These are phyloP conservation scores for Ricinus communis DNA, from an alignment of 345 rosid genomes.

Conservation along the genomic window DNA sequence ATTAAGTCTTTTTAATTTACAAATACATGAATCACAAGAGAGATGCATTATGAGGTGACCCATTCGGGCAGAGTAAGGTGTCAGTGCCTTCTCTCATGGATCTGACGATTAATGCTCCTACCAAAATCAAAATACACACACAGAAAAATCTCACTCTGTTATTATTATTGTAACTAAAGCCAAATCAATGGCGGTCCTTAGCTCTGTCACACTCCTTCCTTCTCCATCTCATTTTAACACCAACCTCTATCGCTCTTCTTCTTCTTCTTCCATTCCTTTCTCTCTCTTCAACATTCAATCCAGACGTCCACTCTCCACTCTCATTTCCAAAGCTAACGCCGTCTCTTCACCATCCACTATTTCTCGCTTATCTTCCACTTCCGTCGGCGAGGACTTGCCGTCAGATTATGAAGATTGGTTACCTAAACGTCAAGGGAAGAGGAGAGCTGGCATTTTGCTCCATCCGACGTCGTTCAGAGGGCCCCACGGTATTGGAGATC, in stretches of 20 bases:
- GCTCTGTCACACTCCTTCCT: slow-evolving; percentile 21
- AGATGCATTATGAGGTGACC: no score
- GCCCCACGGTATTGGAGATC: slow-evolving; percentile 82
- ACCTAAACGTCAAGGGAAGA: slow-evolving; percentile 38
- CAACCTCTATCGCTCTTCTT: neutral
- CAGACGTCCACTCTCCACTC: slow-evolving; percentile 13
- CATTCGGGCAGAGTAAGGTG: no score
- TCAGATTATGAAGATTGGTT: slow-evolving; percentile 55
- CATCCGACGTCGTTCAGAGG: slow-evolving; percentile 91
- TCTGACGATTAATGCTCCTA: no score
- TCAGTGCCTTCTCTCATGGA: no score
- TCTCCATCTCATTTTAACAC: neutral
- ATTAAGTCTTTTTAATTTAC: no score
- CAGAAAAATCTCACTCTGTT: no score
- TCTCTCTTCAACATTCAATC: slow-evolving; percentile 11
- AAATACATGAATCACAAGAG: no score
- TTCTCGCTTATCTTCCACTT: slow-evolving; percentile 15
- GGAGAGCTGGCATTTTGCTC: slow-evolving; percentile 87
- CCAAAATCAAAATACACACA: no score
- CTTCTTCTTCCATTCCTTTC: neutral
- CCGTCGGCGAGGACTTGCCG: slow-evolving; percentile 67
- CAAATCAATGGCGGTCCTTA: slow-evolving; percentile 5
- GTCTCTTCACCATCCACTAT: slow-evolving; percentile 26
- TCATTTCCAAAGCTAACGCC: slow-evolving; percentile 21
- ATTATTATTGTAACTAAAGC: neutral